Evolutionary conservation across 202 grass and related monocot genomes (phyloP), one percentile per base, ranked within the genome.

Genomic region (Digitaria exilis): DNA sequence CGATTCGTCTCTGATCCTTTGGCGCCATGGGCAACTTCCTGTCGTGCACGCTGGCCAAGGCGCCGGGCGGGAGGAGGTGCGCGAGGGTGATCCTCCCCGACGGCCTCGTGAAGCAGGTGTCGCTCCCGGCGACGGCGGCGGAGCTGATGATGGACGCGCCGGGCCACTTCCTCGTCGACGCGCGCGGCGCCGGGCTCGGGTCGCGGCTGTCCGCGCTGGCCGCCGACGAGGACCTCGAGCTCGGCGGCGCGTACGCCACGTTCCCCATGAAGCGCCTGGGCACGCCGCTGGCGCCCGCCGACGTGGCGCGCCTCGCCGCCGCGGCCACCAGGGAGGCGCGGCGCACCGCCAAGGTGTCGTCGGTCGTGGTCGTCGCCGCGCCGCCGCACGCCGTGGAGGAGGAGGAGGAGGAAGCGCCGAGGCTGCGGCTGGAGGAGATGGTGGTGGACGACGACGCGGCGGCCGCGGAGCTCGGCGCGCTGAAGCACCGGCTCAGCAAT

Each of bases 141-240:
- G 96, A 98, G 83, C 73, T 96, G 43, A 98, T 98, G 96, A 48
- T 96, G 65, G 90, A 98, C 78, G 76, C 67, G 56, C 91, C 96
- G 6, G 96, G 96, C 0, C 85, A 96, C 87, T 98, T 98, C 89
- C 35, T 96, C 21, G 86, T 77, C 4, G 77, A 92, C 76, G 80
- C 85, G 62, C 62, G 78, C 14, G 82, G 63, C 16, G 88, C 94
- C 41, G 17, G 76, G 7, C 54, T 82, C 3, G 93, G 96, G 2
- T 25, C 62, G 30, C 83, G 96, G 13, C 85, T 98, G 24, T 30
- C 78, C 49, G 86, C 93, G 18, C 78, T 98, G 19, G 60, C 84
- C 0, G 96, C 96, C 32, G 96, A 98, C 76, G 91, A 94, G 59
- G 91, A 98, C 7, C 91, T 98, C 9, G 87, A 96, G 80, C 86